phyloP scores from a whole-genome alignment of 345 rosid species.

The Gossypium bickii region DNA sequence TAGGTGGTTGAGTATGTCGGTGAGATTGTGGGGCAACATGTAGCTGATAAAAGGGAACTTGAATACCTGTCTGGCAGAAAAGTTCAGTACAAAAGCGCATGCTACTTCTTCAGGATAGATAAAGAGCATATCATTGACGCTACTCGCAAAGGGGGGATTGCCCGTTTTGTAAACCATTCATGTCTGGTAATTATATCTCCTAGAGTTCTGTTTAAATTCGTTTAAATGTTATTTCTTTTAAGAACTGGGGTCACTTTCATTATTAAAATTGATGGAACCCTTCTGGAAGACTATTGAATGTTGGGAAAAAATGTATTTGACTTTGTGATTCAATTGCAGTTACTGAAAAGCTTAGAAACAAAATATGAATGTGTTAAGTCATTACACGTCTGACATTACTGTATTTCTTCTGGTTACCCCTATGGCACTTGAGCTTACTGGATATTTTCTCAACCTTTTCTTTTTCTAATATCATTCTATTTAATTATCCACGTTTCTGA shows the following conservation, averaged over 20 bases:
- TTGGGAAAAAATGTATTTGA: not conserved
- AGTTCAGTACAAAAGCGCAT: constrained; percentile 55
- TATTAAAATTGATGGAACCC: not conserved
- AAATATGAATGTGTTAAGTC: not conserved
- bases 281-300: not conserved
- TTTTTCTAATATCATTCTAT: not conserved
- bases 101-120: constrained; percentile 60
- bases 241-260: not conserved
- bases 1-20: constrained; percentile 63
- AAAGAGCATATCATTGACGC: constrained; percentile 60
- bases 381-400: not conserved
- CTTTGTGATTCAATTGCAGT: not conserved
- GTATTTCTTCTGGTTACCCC: not conserved
- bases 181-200: constrained; percentile 39
- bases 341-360: not conserved
- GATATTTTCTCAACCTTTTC: not conserved
- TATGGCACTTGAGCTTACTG: not conserved
- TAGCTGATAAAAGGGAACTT: constrained; percentile 49
- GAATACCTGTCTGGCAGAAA: constrained; percentile 49
- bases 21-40: constrained; percentile 49
- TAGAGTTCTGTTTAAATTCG: not conserved
- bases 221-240: not conserved
- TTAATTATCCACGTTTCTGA: constrained; percentile 14
- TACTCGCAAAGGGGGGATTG: constrained; percentile 52
- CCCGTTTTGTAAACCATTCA: constrained; percentile 62